Conservation (phyloP, 2,329 filamentous ascomycete species). For the Aspergillus phoenicis region DNA sequence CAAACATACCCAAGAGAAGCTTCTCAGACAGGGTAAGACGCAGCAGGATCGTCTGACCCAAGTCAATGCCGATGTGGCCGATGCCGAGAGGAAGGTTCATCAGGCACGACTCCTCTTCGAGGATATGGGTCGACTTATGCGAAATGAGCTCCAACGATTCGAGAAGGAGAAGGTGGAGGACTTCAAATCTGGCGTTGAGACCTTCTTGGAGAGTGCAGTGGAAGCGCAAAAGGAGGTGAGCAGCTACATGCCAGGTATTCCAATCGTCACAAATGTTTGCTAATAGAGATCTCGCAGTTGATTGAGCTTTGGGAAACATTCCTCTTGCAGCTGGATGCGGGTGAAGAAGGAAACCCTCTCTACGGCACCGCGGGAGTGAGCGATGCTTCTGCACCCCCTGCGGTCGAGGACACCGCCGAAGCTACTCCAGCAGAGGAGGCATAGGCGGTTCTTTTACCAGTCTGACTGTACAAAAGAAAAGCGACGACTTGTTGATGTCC, state of each 20-base stretch:
- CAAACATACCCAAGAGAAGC: constrained; percentile 85
- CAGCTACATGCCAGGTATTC: neutral
- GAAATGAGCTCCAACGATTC: constrained; percentile 86
- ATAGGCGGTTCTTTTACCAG: constrained; percentile 12
- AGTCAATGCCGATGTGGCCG: constrained; percentile 87
- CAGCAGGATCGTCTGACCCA: constrained; percentile 95
- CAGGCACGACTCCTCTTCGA: constrained; percentile 89
- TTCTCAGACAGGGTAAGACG: constrained; percentile 90
- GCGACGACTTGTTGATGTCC: constrained; percentile 12
- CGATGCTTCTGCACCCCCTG: constrained; percentile 25
- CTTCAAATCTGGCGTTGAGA: constrained; percentile 97
- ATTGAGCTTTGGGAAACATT: constrained; percentile 98
- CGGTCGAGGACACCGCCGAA: constrained; percentile 16
- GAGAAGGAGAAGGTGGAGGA: constrained; percentile 98
- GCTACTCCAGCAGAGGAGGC: constrained; percentile 22
- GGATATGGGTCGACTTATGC: constrained; percentile 95
- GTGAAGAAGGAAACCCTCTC: constrained; percentile 71
- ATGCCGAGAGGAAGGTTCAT: constrained; percentile 90
- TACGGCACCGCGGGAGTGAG: constrained; percentile 35
- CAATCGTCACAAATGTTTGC: neutral
- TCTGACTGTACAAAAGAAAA: constrained; percentile 22
- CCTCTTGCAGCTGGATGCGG: constrained; percentile 90
- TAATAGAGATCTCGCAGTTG: constrained; percentile 51
- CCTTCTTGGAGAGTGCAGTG: constrained; percentile 92
- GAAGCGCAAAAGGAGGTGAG: constrained; percentile 97